phyloP scores from a whole-genome alignment of 768 basidiomycete genomes.

The Multifurca ochricompacta region DNA sequence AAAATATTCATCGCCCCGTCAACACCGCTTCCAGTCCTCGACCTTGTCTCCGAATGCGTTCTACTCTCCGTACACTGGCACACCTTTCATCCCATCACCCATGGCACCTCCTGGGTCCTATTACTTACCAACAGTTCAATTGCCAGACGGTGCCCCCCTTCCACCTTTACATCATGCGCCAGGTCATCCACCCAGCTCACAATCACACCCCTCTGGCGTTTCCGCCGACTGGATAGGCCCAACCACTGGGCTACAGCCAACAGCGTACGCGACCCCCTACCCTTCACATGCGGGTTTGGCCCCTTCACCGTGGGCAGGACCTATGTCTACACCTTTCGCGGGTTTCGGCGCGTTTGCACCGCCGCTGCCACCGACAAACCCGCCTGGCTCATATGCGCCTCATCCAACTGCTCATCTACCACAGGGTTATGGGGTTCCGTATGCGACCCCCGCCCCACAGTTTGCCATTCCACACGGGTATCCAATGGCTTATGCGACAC shows the following conservation, averaged over 20 bases:
- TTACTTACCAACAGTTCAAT: conserved; percentile 27
- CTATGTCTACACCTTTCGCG: conserved; percentile 20
- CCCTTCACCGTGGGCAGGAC: conserved; percentile 4
- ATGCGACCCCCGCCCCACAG: conserved; percentile 11
- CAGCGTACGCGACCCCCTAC: conserved; percentile 15
- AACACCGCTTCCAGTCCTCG: conserved; percentile 13
- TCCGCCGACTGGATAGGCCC: conserved; percentile 29
- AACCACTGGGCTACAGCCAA: conserved; percentile 12
- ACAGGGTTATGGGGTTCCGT: conserved; percentile 9
- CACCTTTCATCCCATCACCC: conserved; percentile 18
- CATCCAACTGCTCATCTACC: not conserved
- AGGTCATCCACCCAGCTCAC: conserved; percentile 10
- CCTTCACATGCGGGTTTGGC: not conserved
- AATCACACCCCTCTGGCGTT: conserved; percentile 23
- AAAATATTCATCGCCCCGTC: not conserved
- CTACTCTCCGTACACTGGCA: conserved; percentile 16
- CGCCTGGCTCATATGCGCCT: conserved; percentile 1
- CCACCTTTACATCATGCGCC: conserved; percentile 6
- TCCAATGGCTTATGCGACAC: conserved; percentile 10
- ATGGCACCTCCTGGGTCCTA: conserved; percentile 27
- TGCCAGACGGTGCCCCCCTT: conserved; percentile 18
- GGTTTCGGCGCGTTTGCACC: conserved; percentile 28
- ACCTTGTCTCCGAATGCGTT: conserved; percentile 19
- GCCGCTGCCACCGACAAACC: conserved; percentile 27
- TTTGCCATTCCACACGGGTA: conserved; percentile 13